Conservation (phyloP, 108 stramenopile genomes). For the Skeletonema grethae region DNA sequence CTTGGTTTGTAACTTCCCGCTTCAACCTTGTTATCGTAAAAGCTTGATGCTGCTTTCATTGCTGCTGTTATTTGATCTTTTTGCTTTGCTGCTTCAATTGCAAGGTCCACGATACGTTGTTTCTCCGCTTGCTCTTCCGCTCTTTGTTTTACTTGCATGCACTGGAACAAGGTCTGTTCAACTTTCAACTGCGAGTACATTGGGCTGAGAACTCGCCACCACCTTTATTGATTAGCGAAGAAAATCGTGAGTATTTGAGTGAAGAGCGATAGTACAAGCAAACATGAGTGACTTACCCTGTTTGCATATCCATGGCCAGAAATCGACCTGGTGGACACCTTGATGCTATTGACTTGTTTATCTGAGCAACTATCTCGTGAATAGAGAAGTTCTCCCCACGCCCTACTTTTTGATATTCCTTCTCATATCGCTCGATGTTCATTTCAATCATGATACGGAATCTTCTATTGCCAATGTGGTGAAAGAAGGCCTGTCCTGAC, state of each 20-base stretch:
- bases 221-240: too few relatives aligned
- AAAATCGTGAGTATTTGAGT: too few relatives aligned
- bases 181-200: constrained; percentile 31
- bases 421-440: constrained; percentile 25
- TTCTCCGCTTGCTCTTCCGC: constrained; percentile 1
- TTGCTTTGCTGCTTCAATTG: neutral
- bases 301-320: constrained; percentile 41
- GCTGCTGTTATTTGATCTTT: neutral
- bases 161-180: constrained; percentile 40
- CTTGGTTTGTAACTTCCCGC: neutral
- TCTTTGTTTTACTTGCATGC: constrained; percentile 22
- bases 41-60: neutral
- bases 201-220: constrained; percentile 34
- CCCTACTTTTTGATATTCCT: neutral
- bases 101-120: neutral
- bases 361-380: constrained; percentile 22
- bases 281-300: constrained; percentile 4
- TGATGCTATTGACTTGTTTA: constrained; percentile 9
- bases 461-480: constrained; percentile 42
- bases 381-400: constrained; percentile 11
- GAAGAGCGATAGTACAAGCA: too few relatives aligned
- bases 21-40: neutral
- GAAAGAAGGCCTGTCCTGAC: constrained; percentile 23
- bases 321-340: constrained; percentile 36
- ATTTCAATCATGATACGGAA: constrained; percentile 45